Percentiles rank a stretch among this genome's conserved stretches.
Evolutionary conservation across 2,329 filamentous ascomycete genomes (phyloP).

Genomic region (Botrytis medusae): DNA sequence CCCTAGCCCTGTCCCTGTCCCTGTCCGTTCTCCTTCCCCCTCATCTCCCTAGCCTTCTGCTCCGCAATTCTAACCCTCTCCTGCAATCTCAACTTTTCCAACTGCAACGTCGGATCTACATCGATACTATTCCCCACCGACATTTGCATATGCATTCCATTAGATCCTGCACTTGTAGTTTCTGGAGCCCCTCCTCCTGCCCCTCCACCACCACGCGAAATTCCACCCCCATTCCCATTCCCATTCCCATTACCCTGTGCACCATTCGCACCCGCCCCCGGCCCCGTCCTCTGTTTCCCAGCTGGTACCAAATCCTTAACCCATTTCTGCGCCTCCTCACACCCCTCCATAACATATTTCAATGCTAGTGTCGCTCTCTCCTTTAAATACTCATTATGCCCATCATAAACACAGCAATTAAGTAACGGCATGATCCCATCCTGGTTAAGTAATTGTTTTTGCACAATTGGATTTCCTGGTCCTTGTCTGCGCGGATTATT

Average conservation of each 20-base stretch:
- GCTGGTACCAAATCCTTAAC: constrained; percentile 55
- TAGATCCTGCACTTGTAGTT: not conserved
- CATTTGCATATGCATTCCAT: not conserved
- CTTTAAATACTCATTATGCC: constrained; percentile 90
- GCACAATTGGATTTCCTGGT: constrained; percentile 70
- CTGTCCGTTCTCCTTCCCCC: not conserved
- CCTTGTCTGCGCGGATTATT: constrained; percentile 59
- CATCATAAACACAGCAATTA: constrained; percentile 87
- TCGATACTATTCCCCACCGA: not conserved
- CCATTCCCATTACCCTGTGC: too few species aligned
- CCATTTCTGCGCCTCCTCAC: constrained; percentile 69
- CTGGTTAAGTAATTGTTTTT: constrained; percentile 81
- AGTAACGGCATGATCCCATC: constrained; percentile 85
- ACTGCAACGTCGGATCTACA: constrained; percentile 1
- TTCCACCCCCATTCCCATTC: not conserved
- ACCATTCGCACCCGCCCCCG: not conserved
- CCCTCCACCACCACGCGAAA: not conserved
- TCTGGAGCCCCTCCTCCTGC: not conserved
- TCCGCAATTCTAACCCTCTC: constrained; percentile 6
- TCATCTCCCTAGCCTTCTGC: constrained; percentile 4
- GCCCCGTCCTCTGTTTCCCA: constrained; percentile 16
- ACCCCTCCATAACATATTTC: constrained; percentile 79
- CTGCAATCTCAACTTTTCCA: constrained; percentile 13
- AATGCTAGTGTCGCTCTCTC: constrained; percentile 86
- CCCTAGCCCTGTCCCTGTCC: not conserved